Evolutionary conservation across 2,329 filamentous ascomycete species (phyloP), one percentile per base, ranked within the genome.

Genomic region (Exophiala sp.): DNA sequence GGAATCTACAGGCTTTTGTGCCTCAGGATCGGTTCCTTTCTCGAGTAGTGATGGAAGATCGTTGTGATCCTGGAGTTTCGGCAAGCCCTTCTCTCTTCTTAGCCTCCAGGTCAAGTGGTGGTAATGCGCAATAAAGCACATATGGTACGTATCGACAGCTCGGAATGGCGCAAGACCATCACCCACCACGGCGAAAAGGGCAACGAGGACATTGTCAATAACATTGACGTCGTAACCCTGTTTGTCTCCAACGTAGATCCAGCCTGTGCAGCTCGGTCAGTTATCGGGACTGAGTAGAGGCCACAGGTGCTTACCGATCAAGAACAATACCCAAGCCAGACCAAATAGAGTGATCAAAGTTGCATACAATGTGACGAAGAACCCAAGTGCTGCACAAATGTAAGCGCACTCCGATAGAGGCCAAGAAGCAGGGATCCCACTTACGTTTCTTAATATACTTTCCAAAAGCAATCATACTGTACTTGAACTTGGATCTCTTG

Each of bases 291-390:
- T 18, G 3, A 7, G 6, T 21, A 10, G 12, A 32, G 8, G 16
- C 10, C 11, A 43, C 14, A 7, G 12, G 14, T 32, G 55, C 69
- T 52, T 70, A 75, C 86, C 88, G 67, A 95, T 95, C 50, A 95
- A 75, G 71, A 92, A 94, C n/a, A 95, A 79, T 1, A 95, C 89
- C 90, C 89, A 95, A 0, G 88, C 88, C 10, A 92, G 77, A 65
- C 89, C 89, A 63, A 95, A 95, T 0, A 91, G 76, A 0, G 89
- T 94, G 63, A 95, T 91, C 16, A 92, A 76, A 1, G 81, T 85
- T 7, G 89, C 89, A 69, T 95, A 95, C 3, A 95, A 72, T 0
- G 89, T 94, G 54, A 95, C 87, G 50, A 91, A 79, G 66, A 94
- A 89, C 1, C 90, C 90, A 35, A 95, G 77, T 1, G 90, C 80